phyloP scores from a whole-genome alignment of 1,139 yeast genomes.

The Lizanozyma gosingica region DNA sequence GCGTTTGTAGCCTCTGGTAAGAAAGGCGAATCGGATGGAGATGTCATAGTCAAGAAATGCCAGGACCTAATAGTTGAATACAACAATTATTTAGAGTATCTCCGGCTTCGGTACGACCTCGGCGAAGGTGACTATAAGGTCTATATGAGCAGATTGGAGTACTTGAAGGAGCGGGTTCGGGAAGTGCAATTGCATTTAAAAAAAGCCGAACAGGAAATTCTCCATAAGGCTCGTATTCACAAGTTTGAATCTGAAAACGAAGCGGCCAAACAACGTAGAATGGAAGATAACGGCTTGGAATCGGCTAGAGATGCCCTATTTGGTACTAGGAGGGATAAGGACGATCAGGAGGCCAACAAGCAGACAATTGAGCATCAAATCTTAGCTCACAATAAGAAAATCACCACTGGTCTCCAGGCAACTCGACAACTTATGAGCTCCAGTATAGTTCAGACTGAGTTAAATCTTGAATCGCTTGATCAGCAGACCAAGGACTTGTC shows the following conservation, averaged over 20 bases:
- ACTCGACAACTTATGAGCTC: slow-evolving; percentile 48
- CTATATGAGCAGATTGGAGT: neutral
- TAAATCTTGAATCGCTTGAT: slow-evolving; percentile 53
- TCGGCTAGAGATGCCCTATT: neutral
- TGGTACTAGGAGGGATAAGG: neutral
- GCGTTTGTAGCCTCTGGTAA: neutral
- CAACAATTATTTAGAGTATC: neutral
- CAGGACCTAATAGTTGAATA: neutral
- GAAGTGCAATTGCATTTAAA: neutral
- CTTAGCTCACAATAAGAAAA: slow-evolving; percentile 40
- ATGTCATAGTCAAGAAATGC: neutral
- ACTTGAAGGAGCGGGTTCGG: slow-evolving; percentile 1
- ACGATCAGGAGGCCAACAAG: neutral
- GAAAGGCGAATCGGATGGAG: neutral
- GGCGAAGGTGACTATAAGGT: neutral
- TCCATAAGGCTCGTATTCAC: slow-evolving; percentile 1
- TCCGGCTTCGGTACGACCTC: neutral
- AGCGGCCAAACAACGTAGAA: neutral
- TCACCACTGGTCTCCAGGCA: slow-evolving; percentile 43
- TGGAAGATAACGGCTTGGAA: neutral
- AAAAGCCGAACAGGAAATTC: neutral
- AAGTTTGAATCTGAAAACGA: neutral
- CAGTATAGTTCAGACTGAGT: slow-evolving; percentile 50
- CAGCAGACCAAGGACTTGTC: slow-evolving; percentile 46
- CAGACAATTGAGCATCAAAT: slow-evolving; percentile 15